A percentile compares a stretch with the other conserved stretches of the same genome.
Evolutionary conservation across 805 yeast genomes (phyloP).

Genomic region (Wickerhamiella nectarea): DNA sequence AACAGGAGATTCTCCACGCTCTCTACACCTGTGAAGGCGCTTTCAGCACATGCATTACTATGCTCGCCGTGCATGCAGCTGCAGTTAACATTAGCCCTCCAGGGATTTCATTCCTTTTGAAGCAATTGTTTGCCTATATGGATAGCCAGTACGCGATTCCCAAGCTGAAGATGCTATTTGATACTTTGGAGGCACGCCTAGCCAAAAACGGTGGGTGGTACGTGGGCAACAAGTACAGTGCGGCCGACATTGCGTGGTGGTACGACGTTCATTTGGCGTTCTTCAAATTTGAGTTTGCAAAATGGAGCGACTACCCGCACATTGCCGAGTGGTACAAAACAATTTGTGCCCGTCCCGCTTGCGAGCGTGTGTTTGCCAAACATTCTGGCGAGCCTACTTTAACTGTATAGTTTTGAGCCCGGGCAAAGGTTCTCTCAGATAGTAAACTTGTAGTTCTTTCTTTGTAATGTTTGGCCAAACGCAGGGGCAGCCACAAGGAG

Average conservation of each 20-base stretch:
- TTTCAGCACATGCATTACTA: neutral
- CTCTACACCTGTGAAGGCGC: neutral
- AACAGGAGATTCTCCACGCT: neutral
- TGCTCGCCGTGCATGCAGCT: neutral
- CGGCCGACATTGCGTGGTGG: neutral
- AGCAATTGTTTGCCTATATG: neutral
- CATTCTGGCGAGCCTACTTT: neutral
- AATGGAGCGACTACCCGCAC: neutral
- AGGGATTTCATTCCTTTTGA: neutral
- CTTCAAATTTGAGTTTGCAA: neutral
- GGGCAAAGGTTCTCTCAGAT: neutral
- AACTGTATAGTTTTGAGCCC: no score
- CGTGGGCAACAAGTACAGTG: neutral
- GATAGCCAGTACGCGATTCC: neutral
- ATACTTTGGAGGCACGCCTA: neutral
- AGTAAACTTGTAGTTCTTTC: neutral
- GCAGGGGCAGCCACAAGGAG: constrained; percentile 1
- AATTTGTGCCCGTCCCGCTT: neutral
- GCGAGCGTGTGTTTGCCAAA: neutral
- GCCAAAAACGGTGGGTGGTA: neutral
- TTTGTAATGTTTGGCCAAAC: constrained; percentile 9
- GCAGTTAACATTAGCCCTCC: neutral
- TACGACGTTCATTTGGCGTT: neutral
- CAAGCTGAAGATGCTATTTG: neutral
- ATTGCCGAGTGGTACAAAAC: neutral